These are phyloP conservation scores for Theobroma cacao DNA, from an alignment of 345 rosid genomes.

Conservation along the genomic window DNA sequence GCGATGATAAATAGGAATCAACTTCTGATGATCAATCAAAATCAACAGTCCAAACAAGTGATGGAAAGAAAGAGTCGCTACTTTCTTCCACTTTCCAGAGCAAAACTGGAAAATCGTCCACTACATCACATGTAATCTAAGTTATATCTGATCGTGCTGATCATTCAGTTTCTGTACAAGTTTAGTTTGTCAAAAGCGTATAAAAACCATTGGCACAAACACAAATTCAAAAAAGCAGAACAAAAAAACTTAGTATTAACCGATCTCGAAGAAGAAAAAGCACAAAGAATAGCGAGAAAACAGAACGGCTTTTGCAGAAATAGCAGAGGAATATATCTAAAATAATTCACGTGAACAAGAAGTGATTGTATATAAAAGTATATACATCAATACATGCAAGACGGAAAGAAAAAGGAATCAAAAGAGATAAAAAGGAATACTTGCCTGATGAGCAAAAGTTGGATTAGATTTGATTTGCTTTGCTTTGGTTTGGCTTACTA, in stretches of 20 bases:
- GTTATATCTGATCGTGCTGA: background rate
- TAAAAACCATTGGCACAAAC: background rate
- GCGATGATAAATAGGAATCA: background rate
- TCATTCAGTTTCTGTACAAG: background rate
- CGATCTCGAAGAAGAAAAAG: background rate
- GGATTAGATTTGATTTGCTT: background rate
- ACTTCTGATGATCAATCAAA: background rate
- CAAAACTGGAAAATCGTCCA: background rate
- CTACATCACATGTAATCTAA: background rate
- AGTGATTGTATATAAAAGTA: too few species aligned
- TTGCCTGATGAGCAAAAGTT: conserved; percentile 2
- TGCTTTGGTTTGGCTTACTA: background rate
- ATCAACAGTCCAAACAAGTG: background rate
- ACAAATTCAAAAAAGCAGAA: background rate
- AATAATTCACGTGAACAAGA: background rate
- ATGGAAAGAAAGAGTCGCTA: background rate
- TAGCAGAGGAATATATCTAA: background rate
- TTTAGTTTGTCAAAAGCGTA: background rate
- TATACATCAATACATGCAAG: background rate
- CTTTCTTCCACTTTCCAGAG: background rate
- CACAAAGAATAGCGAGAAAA: background rate
- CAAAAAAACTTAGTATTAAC: background rate
- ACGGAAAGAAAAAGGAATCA: background rate
- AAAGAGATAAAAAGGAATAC: background rate
- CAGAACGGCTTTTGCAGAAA: background rate